Conservation (phyloP, 257 asterid species). For the Solanum gracilifrons region DNA sequence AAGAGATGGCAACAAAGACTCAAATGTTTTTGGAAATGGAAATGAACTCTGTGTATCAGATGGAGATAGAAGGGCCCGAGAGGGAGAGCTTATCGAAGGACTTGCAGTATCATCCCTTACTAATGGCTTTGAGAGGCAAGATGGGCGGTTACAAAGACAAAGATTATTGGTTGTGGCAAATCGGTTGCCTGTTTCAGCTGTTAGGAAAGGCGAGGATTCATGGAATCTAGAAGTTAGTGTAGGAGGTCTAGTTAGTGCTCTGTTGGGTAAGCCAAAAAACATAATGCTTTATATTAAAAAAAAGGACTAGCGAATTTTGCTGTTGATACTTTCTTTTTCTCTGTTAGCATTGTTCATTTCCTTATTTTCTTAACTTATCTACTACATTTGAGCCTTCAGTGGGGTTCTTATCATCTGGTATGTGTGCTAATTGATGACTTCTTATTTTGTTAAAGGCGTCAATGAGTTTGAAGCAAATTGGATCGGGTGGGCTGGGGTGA, state of each 20-base stretch:
- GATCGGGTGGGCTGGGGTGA: conserved; percentile 99
- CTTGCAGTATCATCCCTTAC: conserved; percentile 1
- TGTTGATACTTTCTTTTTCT: background rate
- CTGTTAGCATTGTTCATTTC: background rate
- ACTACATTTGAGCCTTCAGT: background rate
- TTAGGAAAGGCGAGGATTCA: conserved; percentile 59
- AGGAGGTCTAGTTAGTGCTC: conserved; percentile 84
- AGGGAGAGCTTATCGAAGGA: conserved; percentile 39
- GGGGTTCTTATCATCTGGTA: background rate
- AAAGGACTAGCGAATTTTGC: background rate
- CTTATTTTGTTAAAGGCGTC: conserved; percentile 42
- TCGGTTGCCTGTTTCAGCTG: conserved; percentile 77
- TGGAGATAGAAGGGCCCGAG: conserved; percentile 32
- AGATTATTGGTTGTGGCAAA: conserved; percentile 84
- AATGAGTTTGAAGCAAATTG: conserved; percentile 85
- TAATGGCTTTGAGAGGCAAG: conserved; percentile 34
- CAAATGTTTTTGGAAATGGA: conserved; percentile 19
- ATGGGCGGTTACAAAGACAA: conserved; percentile 34
- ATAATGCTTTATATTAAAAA: background rate
- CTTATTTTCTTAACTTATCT: background rate
- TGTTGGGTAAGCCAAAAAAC: conserved; percentile 44
- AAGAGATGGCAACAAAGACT: conserved; percentile 30
- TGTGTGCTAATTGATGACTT: background rate
- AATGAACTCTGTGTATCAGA: conserved; percentile 26
- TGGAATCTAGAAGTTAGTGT: conserved; percentile 81